phyloP scores from a whole-genome alignment of 345 rosid genomes.

The Hirschfeldia incana region DNA sequence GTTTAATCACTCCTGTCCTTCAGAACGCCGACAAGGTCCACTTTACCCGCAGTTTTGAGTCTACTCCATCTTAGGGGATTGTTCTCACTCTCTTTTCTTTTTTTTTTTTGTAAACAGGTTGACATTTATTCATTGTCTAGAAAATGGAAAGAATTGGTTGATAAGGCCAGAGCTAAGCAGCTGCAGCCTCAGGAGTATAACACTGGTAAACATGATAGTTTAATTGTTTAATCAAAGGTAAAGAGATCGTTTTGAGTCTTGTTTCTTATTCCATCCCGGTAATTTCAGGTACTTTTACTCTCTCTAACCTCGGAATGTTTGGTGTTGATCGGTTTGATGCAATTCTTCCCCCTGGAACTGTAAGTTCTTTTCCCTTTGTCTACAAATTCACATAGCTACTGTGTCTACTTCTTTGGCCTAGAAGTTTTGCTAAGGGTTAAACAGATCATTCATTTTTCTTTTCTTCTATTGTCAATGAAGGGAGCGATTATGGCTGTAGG shows the following conservation, averaged over 20 bases:
- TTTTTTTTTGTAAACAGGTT: slow-evolving; percentile 45
- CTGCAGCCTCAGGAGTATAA: slow-evolving; percentile 91
- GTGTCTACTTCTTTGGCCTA: neutral
- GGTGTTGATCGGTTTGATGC: slow-evolving; percentile 98
- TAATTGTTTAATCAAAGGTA: neutral
- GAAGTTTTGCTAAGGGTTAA: neutral
- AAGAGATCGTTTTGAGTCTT: slow-evolving; percentile 16
- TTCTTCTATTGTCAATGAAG: slow-evolving; percentile 46
- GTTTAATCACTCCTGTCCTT: slow-evolving; percentile 94
- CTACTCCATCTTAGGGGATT: neutral
- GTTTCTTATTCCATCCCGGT: neutral
- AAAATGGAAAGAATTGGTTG: slow-evolving; percentile 97
- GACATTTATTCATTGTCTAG: slow-evolving; percentile 93
- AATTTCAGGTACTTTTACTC: slow-evolving; percentile 81
- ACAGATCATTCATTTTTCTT: slow-evolving; percentile 1
- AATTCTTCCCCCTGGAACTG: slow-evolving; percentile 95
- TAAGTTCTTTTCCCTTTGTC: slow-evolving; percentile 39
- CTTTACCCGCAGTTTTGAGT: neutral
- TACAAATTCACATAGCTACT: neutral
- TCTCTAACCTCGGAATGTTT: slow-evolving; percentile 97
- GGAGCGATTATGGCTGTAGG: slow-evolving; percentile 99
- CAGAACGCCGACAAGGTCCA: slow-evolving; percentile 93
- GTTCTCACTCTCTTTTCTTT: neutral
- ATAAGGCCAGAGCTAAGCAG: slow-evolving; percentile 93
- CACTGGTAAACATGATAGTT: slow-evolving; percentile 52